These are phyloP conservation scores for Rhodotorula sp. DNA, from an alignment of 1,284 basidiomycete species.

Conservation along the genomic window DNA sequence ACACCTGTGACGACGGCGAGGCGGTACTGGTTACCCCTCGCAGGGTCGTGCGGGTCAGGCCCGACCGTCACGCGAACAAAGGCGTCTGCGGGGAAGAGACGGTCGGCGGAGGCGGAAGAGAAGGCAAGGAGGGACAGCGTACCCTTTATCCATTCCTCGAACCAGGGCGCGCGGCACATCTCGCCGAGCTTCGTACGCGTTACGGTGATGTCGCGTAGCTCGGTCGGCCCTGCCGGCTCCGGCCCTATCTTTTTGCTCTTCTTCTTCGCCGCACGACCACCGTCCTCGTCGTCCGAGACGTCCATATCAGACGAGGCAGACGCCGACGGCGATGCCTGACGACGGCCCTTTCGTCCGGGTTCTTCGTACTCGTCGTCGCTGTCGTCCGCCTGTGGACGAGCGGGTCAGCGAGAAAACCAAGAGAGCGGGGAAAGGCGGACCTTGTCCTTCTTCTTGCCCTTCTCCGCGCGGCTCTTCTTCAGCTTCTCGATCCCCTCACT, in stretches of 20 bases:
- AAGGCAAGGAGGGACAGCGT: slow-evolving; percentile 25
- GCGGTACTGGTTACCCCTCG: slow-evolving; percentile 64
- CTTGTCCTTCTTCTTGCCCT: slow-evolving; percentile 59
- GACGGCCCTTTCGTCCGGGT: background rate
- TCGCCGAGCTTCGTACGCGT: slow-evolving; percentile 67
- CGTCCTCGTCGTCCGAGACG: slow-evolving; percentile 25
- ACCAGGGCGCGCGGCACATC: slow-evolving; percentile 69
- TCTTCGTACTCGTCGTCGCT: slow-evolving; percentile 36
- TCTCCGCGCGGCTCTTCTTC: slow-evolving; percentile 65
- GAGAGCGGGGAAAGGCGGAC: background rate
- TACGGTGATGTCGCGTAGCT: slow-evolving; percentile 48
- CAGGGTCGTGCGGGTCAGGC: slow-evolving; percentile 54
- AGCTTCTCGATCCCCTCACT: slow-evolving; percentile 75
- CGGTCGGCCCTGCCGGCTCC: background rate
- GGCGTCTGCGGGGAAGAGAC: slow-evolving; percentile 58
- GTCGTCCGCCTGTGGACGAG: slow-evolving; percentile 8
- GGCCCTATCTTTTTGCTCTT: slow-evolving; percentile 4
- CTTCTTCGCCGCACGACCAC: background rate
- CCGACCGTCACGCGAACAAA: slow-evolving; percentile 77
- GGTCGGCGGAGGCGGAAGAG: too few species aligned
- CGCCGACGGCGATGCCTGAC: slow-evolving; percentile 3
- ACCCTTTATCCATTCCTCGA: slow-evolving; percentile 75
- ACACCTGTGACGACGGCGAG: slow-evolving; percentile 74
- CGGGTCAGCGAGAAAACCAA: background rate
- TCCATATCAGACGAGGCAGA: slow-evolving; percentile 19